Evolutionary conservation across 1,284 basidiomycete genomes (phyloP), one percentile per base, ranked within the genome.

Genomic region (Rhodotorula glutinis): DNA sequence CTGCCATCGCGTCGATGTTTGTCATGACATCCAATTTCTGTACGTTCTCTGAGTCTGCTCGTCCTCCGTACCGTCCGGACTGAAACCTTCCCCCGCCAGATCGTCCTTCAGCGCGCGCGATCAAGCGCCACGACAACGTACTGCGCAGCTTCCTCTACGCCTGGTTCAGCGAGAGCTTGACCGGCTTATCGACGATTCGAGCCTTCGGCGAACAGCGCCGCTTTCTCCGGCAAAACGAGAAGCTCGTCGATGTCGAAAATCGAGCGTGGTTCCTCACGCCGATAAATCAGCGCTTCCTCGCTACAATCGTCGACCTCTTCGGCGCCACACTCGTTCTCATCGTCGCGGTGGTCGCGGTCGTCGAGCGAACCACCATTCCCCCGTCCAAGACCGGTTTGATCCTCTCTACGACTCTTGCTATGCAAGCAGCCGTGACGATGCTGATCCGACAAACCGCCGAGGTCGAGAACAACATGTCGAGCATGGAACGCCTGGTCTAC

Each of bases 121-220:
- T 89, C 70, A 89, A 89, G 78, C 83, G 88, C 4, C 78, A 88
- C 33, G 73, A 74, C 65, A 71, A 71, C 53, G 66, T 76, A 21
- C 73, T 80, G 29, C 76, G 79, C 21, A 75, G 72, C 27, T 71
- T 66, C 52, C 63, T 77, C 11, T 78, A 75, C 67, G 68, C 67
- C 47, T 71, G 72, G 72, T 79, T 76, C 62, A 70, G 66, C 38
- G 76, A 77, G 72, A 73, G 75, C 1, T 80, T 92, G 2, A 85
- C 76, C 0, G 90, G 89, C 7, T 79, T 91, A 16, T 82, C 87
- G 0, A 92, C 89, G 0, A 88, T 92, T 55, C 83, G 88, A 29
- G 78, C 79, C 0, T 73, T 59, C 46, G 56, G 60, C 19, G 70
- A 72, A 53, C 52, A 58, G 10, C 52, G 62, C 19, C 63, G 65